Evolutionary conservation across 441 rosid species (phyloP).

Genomic region (Populus tomentosa): DNA sequence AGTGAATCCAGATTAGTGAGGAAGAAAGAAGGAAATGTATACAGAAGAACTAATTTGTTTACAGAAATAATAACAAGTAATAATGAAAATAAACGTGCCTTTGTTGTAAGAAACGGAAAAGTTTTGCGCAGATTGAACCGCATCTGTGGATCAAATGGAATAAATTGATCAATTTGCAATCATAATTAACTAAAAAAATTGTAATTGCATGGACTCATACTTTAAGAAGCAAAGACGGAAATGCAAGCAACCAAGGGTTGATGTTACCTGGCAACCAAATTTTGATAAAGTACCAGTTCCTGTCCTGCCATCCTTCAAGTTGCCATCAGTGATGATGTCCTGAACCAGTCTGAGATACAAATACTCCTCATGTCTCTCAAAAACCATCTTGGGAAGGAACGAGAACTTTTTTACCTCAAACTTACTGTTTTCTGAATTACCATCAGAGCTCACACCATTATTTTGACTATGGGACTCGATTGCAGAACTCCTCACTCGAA

Average conservation of each 20-base stretch:
- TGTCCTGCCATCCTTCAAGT: constrained; percentile 68
- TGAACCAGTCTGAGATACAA: constrained; percentile 64
- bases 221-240: constrained; percentile 5
- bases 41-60: background rate
- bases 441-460: constrained; percentile 27
- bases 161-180: background rate
- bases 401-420: constrained; percentile 56
- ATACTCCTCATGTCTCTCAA: constrained; percentile 78
- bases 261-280: constrained; percentile 88
- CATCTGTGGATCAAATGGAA: constrained; percentile 47
- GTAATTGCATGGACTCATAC: background rate
- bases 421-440: constrained; percentile 30
- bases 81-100: constrained; percentile 37
- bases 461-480: constrained; percentile 28
- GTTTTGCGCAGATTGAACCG: constrained; percentile 75
- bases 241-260: background rate
- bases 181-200: constrained; percentile 8
- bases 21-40: background rate
- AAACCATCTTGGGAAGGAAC: constrained; percentile 70
- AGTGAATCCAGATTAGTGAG: background rate
- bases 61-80: background rate
- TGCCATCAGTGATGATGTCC: constrained; percentile 73
- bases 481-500: constrained; percentile 60
- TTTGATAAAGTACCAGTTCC: constrained; percentile 91
- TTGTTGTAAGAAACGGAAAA: constrained; percentile 93